These are phyloP conservation scores for Coriaria nepalensis DNA, from an alignment of 306 rosid genomes.

Conservation along the genomic window DNA sequence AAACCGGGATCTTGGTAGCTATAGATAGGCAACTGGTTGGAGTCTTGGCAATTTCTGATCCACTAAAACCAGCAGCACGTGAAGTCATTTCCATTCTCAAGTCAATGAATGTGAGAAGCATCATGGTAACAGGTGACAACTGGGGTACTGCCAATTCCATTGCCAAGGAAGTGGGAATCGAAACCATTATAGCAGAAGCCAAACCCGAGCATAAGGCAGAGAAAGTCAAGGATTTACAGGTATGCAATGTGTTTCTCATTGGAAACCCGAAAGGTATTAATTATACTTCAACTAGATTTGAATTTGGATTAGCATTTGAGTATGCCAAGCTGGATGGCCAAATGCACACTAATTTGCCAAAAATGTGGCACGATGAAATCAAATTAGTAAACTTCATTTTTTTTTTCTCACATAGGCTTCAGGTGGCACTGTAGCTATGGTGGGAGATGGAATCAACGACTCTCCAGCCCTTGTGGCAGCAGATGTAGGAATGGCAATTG, in stretches of 20 bases:
- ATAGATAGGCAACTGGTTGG: constrained; percentile 45
- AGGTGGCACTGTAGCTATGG: constrained; percentile 69
- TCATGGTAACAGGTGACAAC: constrained; percentile 85
- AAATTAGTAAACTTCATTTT: not conserved
- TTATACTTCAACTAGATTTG: not conserved
- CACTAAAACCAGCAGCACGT: constrained; percentile 58
- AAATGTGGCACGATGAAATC: too few relatives aligned
- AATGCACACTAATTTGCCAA: too few relatives aligned
- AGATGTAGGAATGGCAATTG: constrained; percentile 86
- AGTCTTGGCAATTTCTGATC: constrained; percentile 64
- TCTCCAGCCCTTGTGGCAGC: constrained; percentile 85
- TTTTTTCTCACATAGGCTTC: constrained; percentile 15
- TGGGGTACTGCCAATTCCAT: constrained; percentile 86
- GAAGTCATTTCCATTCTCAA: constrained; percentile 60
- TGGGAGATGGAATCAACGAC: constrained; percentile 86
- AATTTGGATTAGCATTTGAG: too few relatives aligned
- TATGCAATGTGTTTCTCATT: constrained; percentile 8
- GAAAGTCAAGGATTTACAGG: constrained; percentile 59
- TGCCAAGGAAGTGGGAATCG: constrained; percentile 64
- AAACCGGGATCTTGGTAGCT: constrained; percentile 59
- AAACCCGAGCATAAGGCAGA: constrained; percentile 58
- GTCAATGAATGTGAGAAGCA: constrained; percentile 52
- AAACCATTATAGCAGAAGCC: constrained; percentile 61
- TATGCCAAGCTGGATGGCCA: too few relatives aligned
- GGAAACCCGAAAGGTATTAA: not conserved